These are phyloP conservation scores for Colletotrichum salicis DNA, from an alignment of 2,329 filamentous ascomycete genomes.

Conservation along the genomic window DNA sequence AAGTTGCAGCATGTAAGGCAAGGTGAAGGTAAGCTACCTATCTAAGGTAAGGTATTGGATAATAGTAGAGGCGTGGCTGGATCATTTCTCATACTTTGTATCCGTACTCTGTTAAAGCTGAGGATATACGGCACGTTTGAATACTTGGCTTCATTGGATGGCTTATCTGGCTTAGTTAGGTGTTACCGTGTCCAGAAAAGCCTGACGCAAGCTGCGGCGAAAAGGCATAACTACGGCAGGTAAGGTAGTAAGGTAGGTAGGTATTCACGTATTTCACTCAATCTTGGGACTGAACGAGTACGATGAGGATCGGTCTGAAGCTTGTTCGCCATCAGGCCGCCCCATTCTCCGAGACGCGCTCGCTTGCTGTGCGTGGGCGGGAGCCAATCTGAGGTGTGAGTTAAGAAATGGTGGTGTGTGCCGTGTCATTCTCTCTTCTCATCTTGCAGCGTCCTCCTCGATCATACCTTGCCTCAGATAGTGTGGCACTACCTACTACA, in stretches of 20 bases:
- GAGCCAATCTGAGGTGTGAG: background rate
- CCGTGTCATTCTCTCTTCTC: background rate
- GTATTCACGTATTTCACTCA: background rate
- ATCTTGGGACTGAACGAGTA: constrained; percentile 11
- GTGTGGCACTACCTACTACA: too few species aligned
- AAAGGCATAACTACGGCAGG: background rate
- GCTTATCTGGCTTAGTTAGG: background rate
- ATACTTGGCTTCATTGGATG: constrained; percentile 1
- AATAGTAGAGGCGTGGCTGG: background rate
- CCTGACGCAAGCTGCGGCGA: constrained; percentile 26
- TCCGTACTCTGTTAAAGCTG: background rate
- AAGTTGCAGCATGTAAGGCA: constrained; percentile 10
- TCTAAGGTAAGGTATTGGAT: too few species aligned
- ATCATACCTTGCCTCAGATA: background rate
- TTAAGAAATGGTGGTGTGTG: background rate
- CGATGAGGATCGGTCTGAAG: constrained; percentile 5
- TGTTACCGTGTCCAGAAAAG: background rate
- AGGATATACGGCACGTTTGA: constrained; percentile 7
- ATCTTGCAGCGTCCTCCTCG: background rate
- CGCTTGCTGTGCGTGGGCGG: background rate
- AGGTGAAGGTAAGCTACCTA: background rate
- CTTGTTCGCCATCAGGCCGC: constrained; percentile 13
- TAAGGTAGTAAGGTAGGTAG: background rate
- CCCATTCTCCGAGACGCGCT: background rate
- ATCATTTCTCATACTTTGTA: background rate